These are phyloP conservation scores for Candida insectorum DNA, from an alignment of 805 yeast genomes.

Conservation along the genomic window DNA sequence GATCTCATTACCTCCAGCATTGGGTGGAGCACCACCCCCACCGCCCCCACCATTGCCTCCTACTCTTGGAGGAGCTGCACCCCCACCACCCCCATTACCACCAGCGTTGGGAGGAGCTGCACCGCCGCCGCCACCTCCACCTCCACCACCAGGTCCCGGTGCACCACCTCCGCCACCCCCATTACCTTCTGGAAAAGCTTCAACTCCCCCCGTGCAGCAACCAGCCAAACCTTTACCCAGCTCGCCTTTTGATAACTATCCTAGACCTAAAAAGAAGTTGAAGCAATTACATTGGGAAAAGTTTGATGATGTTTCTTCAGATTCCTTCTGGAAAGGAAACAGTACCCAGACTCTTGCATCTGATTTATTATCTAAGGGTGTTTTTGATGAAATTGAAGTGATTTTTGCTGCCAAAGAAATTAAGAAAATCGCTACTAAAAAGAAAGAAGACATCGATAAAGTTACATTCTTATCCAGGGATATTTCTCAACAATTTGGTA, in stretches of 20 bases:
- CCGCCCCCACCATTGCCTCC: slow-evolving; percentile 21
- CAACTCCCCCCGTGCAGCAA: slow-evolving; percentile 12
- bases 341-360: slow-evolving; percentile 43
- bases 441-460: slow-evolving; percentile 43
- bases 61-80: slow-evolving; percentile 3
- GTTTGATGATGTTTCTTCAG: slow-evolving; percentile 46
- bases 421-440: slow-evolving; percentile 41
- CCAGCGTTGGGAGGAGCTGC: slow-evolving; percentile 10
- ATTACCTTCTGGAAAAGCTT: slow-evolving; percentile 18
- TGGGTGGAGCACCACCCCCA: slow-evolving; percentile 15
- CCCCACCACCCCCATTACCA: slow-evolving; percentile 16
- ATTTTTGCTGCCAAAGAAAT: slow-evolving; percentile 58
- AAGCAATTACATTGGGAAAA: slow-evolving; percentile 86
- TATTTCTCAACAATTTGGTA: slow-evolving; percentile 75
- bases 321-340: slow-evolving; percentile 61
- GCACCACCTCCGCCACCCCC: slow-evolving; percentile 29
- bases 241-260: slow-evolving; percentile 43
- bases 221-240: slow-evolving; percentile 5
- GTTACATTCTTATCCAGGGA: slow-evolving; percentile 64
- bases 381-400: slow-evolving; percentile 60
- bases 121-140: slow-evolving; percentile 23
- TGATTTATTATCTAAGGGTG: slow-evolving; percentile 55
- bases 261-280: slow-evolving; percentile 57
- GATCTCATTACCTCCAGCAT: slow-evolving; percentile 14
- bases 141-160: slow-evolving; percentile 19